These are phyloP conservation scores for Shiraia sp. DNA, from an alignment of 2,329 filamentous ascomycete species.

Conservation along the genomic window DNA sequence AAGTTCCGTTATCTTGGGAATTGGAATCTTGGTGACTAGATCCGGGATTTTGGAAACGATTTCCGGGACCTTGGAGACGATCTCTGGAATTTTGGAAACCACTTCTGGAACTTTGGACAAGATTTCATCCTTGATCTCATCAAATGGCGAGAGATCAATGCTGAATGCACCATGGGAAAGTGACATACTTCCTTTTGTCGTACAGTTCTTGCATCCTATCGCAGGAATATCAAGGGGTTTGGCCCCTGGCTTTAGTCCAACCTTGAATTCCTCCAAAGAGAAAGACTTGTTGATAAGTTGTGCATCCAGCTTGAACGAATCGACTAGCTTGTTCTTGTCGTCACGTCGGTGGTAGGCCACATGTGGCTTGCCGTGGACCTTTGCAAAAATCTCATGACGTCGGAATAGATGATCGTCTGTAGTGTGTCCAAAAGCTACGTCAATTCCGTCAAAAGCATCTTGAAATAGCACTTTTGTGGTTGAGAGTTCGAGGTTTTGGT, in stretches of 20 bases:
- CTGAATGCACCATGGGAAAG: slow-evolving; percentile 38
- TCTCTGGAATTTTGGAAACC: no score
- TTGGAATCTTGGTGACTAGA: no score
- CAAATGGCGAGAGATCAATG: slow-evolving; percentile 28
- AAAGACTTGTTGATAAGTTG: slow-evolving; percentile 32
- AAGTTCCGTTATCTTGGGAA: no score
- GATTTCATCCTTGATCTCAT: no score
- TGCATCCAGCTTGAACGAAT: slow-evolving; percentile 27
- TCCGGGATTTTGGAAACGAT: no score
- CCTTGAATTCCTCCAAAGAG: slow-evolving; percentile 18
- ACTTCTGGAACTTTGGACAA: no score
- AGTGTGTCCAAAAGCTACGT: slow-evolving; percentile 39
- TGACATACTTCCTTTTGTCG: slow-evolving; percentile 33
- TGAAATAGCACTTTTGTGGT: slow-evolving; percentile 30
- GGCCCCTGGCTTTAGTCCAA: slow-evolving; percentile 7
- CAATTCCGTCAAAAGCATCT: slow-evolving; percentile 33
- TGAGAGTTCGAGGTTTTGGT: slow-evolving; percentile 28
- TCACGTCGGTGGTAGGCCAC: no score
- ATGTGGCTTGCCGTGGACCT: slow-evolving; percentile 19
- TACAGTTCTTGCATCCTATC: slow-evolving; percentile 44
- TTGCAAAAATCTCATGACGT: slow-evolving; percentile 32
- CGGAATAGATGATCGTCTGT: slow-evolving; percentile 33
- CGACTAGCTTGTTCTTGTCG: no score
- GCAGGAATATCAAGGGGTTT: slow-evolving; percentile 27
- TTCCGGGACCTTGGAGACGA: no score